A percentile compares a stretch with the other conserved stretches of the same genome.
These are phyloP conservation scores for Kodamaea sagamina DNA, from an alignment of 805 yeast species.

Conservation along the genomic window DNA sequence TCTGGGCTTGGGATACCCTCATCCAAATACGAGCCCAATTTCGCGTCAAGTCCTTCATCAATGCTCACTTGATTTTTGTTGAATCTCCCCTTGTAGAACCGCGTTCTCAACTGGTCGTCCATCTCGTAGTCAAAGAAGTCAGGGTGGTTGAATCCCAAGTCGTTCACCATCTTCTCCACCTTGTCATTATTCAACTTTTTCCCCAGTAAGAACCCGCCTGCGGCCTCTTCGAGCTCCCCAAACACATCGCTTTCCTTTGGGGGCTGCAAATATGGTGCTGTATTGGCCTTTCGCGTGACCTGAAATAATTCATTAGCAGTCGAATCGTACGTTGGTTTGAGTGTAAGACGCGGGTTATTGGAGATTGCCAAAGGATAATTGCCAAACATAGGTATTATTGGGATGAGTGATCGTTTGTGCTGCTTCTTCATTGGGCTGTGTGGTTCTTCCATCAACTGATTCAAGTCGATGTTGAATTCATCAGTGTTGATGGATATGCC, in stretches of 20 bases:
- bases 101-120: constrained; percentile 37
- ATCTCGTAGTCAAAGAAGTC: constrained; percentile 28
- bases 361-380: constrained; percentile 5
- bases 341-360: constrained; percentile 7
- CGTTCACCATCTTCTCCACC: constrained; percentile 37
- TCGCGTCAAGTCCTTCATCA: constrained; percentile 36
- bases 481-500: constrained; percentile 7
- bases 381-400: not conserved
- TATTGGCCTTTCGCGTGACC: constrained; percentile 18
- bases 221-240: constrained; percentile 18
- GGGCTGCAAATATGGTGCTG: not conserved
- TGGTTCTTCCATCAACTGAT: constrained; percentile 16
- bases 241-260: constrained; percentile 20
- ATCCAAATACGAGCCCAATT: constrained; percentile 26
- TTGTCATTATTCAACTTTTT: constrained; percentile 35
- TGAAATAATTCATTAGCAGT: constrained; percentile 32
- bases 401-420: not conserved
- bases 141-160: constrained; percentile 25
- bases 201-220: constrained; percentile 18
- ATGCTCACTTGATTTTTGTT: constrained; percentile 20
- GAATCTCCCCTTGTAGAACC: constrained; percentile 39
- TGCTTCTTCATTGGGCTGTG: constrained; percentile 8
- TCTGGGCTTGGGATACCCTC: constrained; percentile 1
- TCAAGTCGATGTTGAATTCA: constrained; percentile 24
- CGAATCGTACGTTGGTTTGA: constrained; percentile 11